Percentiles rank a stretch among this genome's conserved stretches.
These are phyloP conservation scores for Candida tetrigidarum DNA, from an alignment of 1,139 yeast genomes.

Conservation along the genomic window DNA sequence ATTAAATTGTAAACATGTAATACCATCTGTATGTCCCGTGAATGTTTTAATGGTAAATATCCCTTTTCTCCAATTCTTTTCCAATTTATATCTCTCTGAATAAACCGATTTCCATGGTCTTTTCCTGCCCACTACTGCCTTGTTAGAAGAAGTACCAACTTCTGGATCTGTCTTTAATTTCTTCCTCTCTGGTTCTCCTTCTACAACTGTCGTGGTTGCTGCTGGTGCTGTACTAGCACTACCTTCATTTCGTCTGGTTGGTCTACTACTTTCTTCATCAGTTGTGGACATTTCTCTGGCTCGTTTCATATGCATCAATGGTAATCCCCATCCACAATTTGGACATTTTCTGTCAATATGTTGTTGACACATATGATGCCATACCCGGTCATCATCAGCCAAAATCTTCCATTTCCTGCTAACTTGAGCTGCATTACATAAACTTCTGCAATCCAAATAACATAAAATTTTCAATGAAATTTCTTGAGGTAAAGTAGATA, in stretches of 20 bases:
- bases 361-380: slow-evolving; percentile 99
- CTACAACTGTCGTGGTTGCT: no score
- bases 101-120: slow-evolving; percentile 97
- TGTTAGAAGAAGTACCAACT: neutral
- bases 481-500: slow-evolving; percentile 84
- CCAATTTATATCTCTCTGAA: slow-evolving; percentile 87
- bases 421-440: slow-evolving; percentile 94
- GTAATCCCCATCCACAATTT: slow-evolving; percentile 98
- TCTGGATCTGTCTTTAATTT: slow-evolving; percentile 6
- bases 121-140: slow-evolving; percentile 26
- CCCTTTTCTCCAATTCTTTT: slow-evolving; percentile 94
- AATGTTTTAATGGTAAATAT: slow-evolving; percentile 65
- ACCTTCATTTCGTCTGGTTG: slow-evolving; percentile 26
- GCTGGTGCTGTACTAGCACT: no score
- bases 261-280: slow-evolving; percentile 26
- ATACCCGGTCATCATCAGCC: slow-evolving; percentile 95
- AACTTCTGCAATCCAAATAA: slow-evolving; percentile 86
- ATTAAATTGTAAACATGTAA: slow-evolving; percentile 81
- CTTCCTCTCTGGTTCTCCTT: slow-evolving; percentile 10
- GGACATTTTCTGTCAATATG: slow-evolving; percentile 98
- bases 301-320: slow-evolving; percentile 82
- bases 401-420: slow-evolving; percentile 81
- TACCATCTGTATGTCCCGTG: slow-evolving; percentile 86
- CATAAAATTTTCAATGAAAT: slow-evolving; percentile 82
- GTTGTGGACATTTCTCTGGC: slow-evolving; percentile 53